phyloP scores from a whole-genome alignment of 768 basidiomycete genomes.

The Suillus plorans region DNA sequence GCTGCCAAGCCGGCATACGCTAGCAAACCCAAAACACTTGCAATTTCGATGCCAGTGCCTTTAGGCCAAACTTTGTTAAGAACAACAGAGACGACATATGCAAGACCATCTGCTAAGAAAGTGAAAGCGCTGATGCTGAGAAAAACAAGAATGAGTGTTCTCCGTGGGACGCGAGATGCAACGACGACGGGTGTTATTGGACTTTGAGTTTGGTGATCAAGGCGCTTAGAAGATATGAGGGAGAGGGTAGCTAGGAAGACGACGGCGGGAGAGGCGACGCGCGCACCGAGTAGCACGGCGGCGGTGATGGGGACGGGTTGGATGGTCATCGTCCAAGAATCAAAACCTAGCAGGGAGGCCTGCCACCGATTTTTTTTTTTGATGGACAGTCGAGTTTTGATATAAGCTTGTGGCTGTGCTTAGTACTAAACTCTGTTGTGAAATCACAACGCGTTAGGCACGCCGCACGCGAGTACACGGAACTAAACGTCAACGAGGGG shows the following conservation, averaged over 20 bases:
- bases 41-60: constrained; percentile 64
- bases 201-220: constrained; percentile 44
- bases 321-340: background rate
- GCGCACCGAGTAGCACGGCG: constrained; percentile 51
- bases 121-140: constrained; percentile 70
- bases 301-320: constrained; percentile 4
- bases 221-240: constrained; percentile 50
- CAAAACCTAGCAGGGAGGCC: background rate
- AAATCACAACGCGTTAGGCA: background rate
- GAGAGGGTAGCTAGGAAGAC: constrained; percentile 63
- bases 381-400: background rate
- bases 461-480: background rate
- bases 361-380: background rate
- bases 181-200: constrained; percentile 80
- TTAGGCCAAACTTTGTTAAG: constrained; percentile 65
- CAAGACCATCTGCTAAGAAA: constrained; percentile 75
- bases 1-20: constrained; percentile 74
- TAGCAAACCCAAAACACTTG: constrained; percentile 63
- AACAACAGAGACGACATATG: constrained; percentile 65
- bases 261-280: constrained; percentile 67
- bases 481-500: background rate
- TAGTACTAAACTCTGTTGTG: background rate
- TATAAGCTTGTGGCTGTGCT: constrained; percentile 1
- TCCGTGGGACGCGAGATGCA: constrained; percentile 69
- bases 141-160: constrained; percentile 68